A percentile compares a stretch with the other conserved stretches of the same genome.
These are phyloP conservation scores for Diplodia intermedia DNA, from an alignment of 2,329 filamentous ascomycete genomes.

Conservation along the genomic window DNA sequence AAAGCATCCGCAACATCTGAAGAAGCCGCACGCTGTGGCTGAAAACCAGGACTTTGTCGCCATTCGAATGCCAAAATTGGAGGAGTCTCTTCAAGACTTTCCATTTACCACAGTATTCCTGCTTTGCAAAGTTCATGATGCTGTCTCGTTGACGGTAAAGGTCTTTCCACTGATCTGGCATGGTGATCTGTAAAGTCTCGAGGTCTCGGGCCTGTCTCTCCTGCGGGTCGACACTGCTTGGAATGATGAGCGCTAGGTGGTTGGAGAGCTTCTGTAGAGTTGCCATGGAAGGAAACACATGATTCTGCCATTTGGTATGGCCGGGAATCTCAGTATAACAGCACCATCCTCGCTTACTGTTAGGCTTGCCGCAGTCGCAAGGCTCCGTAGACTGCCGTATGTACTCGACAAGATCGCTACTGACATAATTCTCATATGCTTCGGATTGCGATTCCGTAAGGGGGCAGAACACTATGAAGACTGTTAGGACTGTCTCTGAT, in stretches of 20 bases:
- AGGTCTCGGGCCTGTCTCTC: constrained; percentile 83
- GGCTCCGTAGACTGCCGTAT: constrained; percentile 71
- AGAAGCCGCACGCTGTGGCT: constrained; percentile 88
- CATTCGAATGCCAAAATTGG: constrained; percentile 85
- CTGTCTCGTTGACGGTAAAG: constrained; percentile 78
- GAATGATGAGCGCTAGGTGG: constrained; percentile 88
- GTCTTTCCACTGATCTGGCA: constrained; percentile 76
- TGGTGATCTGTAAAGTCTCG: constrained; percentile 72
- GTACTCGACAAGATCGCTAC: constrained; percentile 70
- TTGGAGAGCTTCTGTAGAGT: constrained; percentile 88
- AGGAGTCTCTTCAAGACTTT: constrained; percentile 85
- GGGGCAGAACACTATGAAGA: constrained; percentile 76
- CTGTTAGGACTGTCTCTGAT: background rate
- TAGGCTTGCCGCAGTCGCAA: constrained; percentile 71
- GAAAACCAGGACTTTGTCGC: constrained; percentile 95
- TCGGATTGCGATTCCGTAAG: constrained; percentile 80
- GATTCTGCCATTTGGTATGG: constrained; percentile 72
- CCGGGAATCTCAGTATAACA: constrained; percentile 66
- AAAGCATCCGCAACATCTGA: constrained; percentile 82
- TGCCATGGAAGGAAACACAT: constrained; percentile 85
- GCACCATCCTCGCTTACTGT: constrained; percentile 80
- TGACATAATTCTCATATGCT: constrained; percentile 84
- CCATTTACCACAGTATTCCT: constrained; percentile 97
- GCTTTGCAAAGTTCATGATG: constrained; percentile 80
- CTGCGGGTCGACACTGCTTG: constrained; percentile 65